Evolutionary conservation across 1,284 basidiomycete species (phyloP), one percentile per base, ranked within the genome.

Genomic region (Cystobasidiaceae sp.): DNA sequence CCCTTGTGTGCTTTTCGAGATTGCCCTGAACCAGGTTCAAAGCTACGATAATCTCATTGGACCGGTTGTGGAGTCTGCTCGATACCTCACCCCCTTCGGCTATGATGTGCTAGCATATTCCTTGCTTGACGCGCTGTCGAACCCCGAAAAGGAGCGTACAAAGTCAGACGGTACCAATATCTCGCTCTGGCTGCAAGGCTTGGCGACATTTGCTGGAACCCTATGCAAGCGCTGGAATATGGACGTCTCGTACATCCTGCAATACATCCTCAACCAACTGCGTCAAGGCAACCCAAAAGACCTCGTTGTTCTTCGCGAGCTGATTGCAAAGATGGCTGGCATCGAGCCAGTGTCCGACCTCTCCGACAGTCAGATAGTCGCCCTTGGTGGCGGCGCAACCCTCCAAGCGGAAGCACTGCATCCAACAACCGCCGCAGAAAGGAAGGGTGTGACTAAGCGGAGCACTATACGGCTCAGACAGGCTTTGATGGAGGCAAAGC

Each of bases 291-390:
- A 92, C 74, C 85, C 88, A 0, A 88, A 89, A 19, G 96, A 97
- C 73, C 85, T 98, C 48, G 83, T 94, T 33, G 89, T 98, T 34
- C 80, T 99, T 23, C 85, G 89, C 46, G 93, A 97, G 74, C 80
- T 99, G 57, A 89, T 98, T 64, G 88, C 86, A 81, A 90, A 93
- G 75, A 97, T 97, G 91, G 87, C 90, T 3, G 93, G 90, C 4
- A 90, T 97, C 68, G 89, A 97, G 73, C 89, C 90, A 9, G 80
- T 97, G 52, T 52, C 66, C 25, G 90, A 86, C 75, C 80, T 97
- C 46, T 90, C 91, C 0, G 90, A 96, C 69, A 81, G 85, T 0
- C 93, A 98, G 76, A 85, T 98, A 50, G 78, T 83, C 33, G 90
- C 90, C 1, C 91, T 96, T 82, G 88, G 89, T 2, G 91, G 93